Percentiles rank a stretch among this genome's conserved stretches.
phyloP scores from a whole-genome alignment of 768 basidiomycete genomes.

The Cyathus striatus region DNA sequence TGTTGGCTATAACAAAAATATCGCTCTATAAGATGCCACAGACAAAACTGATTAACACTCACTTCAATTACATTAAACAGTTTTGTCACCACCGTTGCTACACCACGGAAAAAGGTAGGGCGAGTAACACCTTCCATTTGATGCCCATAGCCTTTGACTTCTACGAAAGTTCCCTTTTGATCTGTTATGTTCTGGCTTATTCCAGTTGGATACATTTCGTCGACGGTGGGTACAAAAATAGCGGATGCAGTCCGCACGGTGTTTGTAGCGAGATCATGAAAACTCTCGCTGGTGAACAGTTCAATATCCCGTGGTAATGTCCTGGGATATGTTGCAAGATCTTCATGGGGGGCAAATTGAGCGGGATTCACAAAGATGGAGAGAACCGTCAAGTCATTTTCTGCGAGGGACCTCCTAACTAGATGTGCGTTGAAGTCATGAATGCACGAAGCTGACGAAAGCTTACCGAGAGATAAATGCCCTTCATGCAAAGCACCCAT shows the following conservation, averaged over 20 bases:
- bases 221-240: conserved; percentile 74
- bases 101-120: conserved; percentile 92
- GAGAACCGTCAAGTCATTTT: conserved; percentile 83
- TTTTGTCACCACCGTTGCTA: conserved; percentile 92
- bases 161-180: conserved; percentile 87
- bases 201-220: conserved; percentile 92
- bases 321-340: conserved; percentile 86
- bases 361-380: conserved; percentile 98
- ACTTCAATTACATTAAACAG: conserved; percentile 92
- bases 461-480: conserved; percentile 79
- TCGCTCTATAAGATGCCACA: not conserved
- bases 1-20: conserved; percentile 61
- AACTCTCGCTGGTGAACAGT: conserved; percentile 30
- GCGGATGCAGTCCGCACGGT: conserved; percentile 46
- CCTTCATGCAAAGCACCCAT: conserved; percentile 98
- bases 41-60: conserved; percentile 13
- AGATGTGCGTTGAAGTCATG: not conserved
- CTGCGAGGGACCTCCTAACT: conserved; percentile 74
- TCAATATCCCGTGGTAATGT: conserved; percentile 75
- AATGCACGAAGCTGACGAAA: too few relatives aligned
- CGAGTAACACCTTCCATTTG: conserved; percentile 90
- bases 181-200: conserved; percentile 68
- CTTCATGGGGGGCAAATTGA: conserved; percentile 95
- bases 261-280: conserved; percentile 13
- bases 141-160: conserved; percentile 86